phyloP scores from a whole-genome alignment of 2,329 filamentous ascomycete genomes.

The Epichloe sibirici region DNA sequence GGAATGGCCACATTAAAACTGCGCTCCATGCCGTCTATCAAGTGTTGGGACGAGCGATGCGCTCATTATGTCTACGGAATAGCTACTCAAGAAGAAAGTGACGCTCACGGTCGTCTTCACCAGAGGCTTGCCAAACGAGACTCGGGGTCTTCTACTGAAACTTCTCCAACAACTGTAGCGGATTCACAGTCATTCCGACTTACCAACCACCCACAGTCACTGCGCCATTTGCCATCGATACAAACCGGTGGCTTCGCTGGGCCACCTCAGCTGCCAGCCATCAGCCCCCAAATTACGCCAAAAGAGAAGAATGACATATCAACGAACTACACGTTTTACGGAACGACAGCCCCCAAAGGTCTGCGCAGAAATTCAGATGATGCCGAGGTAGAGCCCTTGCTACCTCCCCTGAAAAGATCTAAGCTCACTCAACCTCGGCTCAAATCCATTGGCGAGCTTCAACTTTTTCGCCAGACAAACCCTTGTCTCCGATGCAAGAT shows the following conservation, averaged over 20 bases:
- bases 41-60: constrained; percentile 43
- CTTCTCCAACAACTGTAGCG: constrained; percentile 5
- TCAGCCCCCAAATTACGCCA: constrained; percentile 7
- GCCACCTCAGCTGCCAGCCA: constrained; percentile 6
- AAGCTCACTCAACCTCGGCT: constrained; percentile 39
- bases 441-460: constrained; percentile 45
- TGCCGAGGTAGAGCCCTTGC: constrained; percentile 35
- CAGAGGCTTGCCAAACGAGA: constrained; percentile 28
- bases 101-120: constrained; percentile 38
- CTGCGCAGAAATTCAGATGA: constrained; percentile 29
- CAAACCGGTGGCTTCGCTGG: constrained; percentile 2
- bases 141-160: constrained; percentile 28
- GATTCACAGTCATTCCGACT: constrained; percentile 1
- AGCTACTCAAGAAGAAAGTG: constrained; percentile 35
- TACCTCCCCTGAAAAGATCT: constrained; percentile 43
- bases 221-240: constrained; percentile 1
- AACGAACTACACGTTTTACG: constrained; percentile 1
- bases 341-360: background rate
- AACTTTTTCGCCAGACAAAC: constrained; percentile 33
- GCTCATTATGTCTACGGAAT: constrained; percentile 49
- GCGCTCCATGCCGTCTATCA: constrained; percentile 25
- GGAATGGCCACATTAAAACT: constrained; percentile 1
- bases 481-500: constrained; percentile 41
- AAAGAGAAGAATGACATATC: constrained; percentile 7
- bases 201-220: background rate